Evolutionary conservation across 257 asterid genomes (phyloP).

Genomic region (Mitragyna speciosa): DNA sequence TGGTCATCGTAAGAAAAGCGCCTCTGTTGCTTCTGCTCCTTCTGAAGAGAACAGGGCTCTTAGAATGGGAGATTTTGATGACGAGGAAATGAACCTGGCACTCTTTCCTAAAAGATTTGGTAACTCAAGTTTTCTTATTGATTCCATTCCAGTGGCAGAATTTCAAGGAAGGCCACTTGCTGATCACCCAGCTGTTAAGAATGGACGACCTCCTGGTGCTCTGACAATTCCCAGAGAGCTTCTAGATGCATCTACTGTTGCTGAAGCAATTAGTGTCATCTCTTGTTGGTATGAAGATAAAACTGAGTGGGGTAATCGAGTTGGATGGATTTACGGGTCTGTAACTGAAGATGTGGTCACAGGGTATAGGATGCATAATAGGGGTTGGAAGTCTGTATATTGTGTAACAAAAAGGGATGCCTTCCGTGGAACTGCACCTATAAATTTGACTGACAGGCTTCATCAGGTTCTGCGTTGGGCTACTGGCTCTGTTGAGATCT

Average conservation of each 20-base stretch:
- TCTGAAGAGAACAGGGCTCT: slow-evolving; percentile 59
- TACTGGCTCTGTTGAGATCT: slow-evolving; percentile 83
- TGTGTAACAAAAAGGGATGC: slow-evolving; percentile 88
- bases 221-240: slow-evolving; percentile 68
- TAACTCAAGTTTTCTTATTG: slow-evolving; percentile 66
- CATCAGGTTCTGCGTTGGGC: slow-evolving; percentile 97
- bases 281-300: slow-evolving; percentile 93
- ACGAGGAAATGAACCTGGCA: slow-evolving; percentile 65
- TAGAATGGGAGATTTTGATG: slow-evolving; percentile 72
- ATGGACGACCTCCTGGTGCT: slow-evolving; percentile 84
- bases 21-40: slow-evolving; percentile 47
- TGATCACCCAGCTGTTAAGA: slow-evolving; percentile 76
- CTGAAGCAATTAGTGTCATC: slow-evolving; percentile 84
- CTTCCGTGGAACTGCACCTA: slow-evolving; percentile 89
- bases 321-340: slow-evolving; percentile 90
- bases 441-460: slow-evolving; percentile 79
- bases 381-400: slow-evolving; percentile 82
- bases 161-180: slow-evolving; percentile 88
- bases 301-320: slow-evolving; percentile 89
- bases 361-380: slow-evolving; percentile 83
- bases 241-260: slow-evolving; percentile 80
- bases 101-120: slow-evolving; percentile 75
- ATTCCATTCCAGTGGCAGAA: slow-evolving; percentile 79
- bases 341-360: slow-evolving; percentile 91
- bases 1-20: slow-evolving; percentile 41